Base-by-base conservation (phyloP, 1,284 basidiomycete genomes). In the Trametes polyzona region DNA sequence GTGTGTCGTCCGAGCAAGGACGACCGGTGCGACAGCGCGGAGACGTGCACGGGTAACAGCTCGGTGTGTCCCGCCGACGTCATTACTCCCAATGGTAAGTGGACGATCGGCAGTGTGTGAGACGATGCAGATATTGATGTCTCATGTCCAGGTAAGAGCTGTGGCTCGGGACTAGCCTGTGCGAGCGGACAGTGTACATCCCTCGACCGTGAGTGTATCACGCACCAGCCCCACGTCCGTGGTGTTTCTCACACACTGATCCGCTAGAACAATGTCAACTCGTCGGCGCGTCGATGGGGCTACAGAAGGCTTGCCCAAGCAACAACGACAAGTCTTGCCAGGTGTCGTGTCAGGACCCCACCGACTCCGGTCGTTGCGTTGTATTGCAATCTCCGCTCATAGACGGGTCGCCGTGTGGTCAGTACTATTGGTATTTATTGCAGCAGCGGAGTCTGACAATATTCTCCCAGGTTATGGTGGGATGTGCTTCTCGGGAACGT, bases 341-440 rank as follows among this genome's bases (percentile, higher is more conserved):
- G 64, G 86, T 96, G 40, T 87, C 88, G 2, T 96, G 94, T 71
- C 83, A 88, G 69, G 87, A 92, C 70, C 93, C 93, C 2, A 78
- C 65, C 23, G 73, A 75, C 16, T 58, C 79, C 21, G 83, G 84
- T 65, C 80, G 81, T 64, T 96, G 94, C 72, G 74, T 93, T n/a
- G 75, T 89, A 40, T 77, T 96, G 35, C 87, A 90, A 59, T 84
- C 91, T 1, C 74, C 82, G 35, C 84, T 96, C 52, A 79, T 93
- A 44, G 91, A 95, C 69, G 94, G 94, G 11, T 95, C 93, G 21
- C 84, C 90, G 11, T 96, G 94, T 70, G 93, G 92, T 80, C 72
- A 62, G 80, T 71, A 36, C 19, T 30, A 37, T 11, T 42, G 23
- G 55, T 61, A 40, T 41, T 10, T 12, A 1, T 12, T 47, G 47